Percentiles rank a stretch among this genome's conserved stretches.
phyloP scores from a whole-genome alignment of 2,329 filamentous ascomycete genomes.

The Graphiopsis chlorocephala region DNA sequence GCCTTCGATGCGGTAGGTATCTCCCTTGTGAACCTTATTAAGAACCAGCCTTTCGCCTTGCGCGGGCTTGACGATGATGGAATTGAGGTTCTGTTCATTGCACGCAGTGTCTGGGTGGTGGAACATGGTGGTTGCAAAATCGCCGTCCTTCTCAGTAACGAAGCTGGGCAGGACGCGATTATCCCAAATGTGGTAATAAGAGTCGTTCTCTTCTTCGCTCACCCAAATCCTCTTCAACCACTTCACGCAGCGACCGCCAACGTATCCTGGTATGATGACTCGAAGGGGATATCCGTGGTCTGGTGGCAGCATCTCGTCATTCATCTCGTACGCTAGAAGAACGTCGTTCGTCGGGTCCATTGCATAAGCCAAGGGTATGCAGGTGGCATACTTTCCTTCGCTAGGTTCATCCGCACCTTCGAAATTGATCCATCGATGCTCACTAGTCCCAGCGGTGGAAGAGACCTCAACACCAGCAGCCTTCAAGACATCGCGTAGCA shows the following conservation, averaged over 20 bases:
- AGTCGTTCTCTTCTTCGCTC: slow-evolving; percentile 41
- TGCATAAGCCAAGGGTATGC: slow-evolving; percentile 48
- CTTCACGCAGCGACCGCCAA: slow-evolving; percentile 43
- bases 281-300: slow-evolving; percentile 46
- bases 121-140: slow-evolving; percentile 48
- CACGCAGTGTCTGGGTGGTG: slow-evolving; percentile 49
- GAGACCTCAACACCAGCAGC: slow-evolving; percentile 38
- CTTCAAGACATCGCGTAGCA: slow-evolving; percentile 46
- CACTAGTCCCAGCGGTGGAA: slow-evolving; percentile 21
- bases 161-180: slow-evolving; percentile 50
- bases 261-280: slow-evolving; percentile 43
- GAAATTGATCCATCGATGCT: slow-evolving; percentile 48
- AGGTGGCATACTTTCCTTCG: slow-evolving; percentile 50
- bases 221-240: slow-evolving; percentile 44
- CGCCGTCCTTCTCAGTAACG: slow-evolving; percentile 49
- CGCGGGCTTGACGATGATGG: slow-evolving; percentile 45
- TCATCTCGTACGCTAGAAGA: slow-evolving; percentile 55
- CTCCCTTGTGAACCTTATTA: slow-evolving; percentile 36
- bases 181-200: slow-evolving; percentile 50
- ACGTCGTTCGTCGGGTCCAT: slow-evolving; percentile 51
- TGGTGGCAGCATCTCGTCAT: slow-evolving; percentile 39
- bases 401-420: slow-evolving; percentile 49
- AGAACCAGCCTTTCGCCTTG: slow-evolving; percentile 47
- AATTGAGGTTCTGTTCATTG: slow-evolving; percentile 51
- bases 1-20: slow-evolving; percentile 46